Conservation (phyloP, 768 basidiomycete genomes). For the Amanita brunnescens region DNA sequence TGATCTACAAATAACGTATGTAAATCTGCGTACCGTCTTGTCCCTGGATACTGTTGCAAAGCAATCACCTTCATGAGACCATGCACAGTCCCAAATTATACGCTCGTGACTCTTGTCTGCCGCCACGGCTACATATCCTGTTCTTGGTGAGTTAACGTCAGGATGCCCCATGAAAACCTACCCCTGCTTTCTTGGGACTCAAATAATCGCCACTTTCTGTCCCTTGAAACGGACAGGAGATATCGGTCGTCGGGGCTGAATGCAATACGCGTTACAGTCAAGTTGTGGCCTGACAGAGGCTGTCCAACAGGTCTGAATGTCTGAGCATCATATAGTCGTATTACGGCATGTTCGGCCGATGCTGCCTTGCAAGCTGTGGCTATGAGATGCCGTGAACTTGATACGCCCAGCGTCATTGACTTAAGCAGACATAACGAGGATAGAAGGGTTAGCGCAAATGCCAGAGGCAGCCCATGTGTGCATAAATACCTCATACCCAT, state of each 20-base stretch:
- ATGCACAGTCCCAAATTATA: slow-evolving; percentile 95
- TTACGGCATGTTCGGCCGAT: slow-evolving; percentile 78
- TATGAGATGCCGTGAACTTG: slow-evolving; percentile 56
- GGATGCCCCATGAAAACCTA: slow-evolving; percentile 15
- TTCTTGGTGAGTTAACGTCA: background rate
- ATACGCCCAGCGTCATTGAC: slow-evolving; percentile 77
- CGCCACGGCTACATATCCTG: slow-evolving; percentile 55
- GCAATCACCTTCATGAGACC: slow-evolving; percentile 64
- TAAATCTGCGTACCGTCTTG: slow-evolving; percentile 60
- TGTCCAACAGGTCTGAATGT: slow-evolving; percentile 64
- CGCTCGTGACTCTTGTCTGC: slow-evolving; percentile 81
- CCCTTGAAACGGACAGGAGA: slow-evolving; percentile 81
- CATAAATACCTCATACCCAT: slow-evolving; percentile 83
- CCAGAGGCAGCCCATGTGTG: background rate
- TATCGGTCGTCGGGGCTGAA: slow-evolving; percentile 82
- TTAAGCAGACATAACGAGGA: slow-evolving; percentile 23
- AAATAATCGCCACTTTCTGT: slow-evolving; percentile 87
- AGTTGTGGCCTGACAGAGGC: slow-evolving; percentile 72
- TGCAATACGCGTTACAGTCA: slow-evolving; percentile 85
- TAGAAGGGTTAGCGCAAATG: background rate
- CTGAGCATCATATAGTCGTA: slow-evolving; percentile 71
- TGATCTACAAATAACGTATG: background rate
- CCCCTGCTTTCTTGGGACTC: slow-evolving; percentile 36
- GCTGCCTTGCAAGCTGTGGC: slow-evolving; percentile 92
- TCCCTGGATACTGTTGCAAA: slow-evolving; percentile 96